phyloP scores from a whole-genome alignment of 768 basidiomycete species.

The Pholiota conissans region DNA sequence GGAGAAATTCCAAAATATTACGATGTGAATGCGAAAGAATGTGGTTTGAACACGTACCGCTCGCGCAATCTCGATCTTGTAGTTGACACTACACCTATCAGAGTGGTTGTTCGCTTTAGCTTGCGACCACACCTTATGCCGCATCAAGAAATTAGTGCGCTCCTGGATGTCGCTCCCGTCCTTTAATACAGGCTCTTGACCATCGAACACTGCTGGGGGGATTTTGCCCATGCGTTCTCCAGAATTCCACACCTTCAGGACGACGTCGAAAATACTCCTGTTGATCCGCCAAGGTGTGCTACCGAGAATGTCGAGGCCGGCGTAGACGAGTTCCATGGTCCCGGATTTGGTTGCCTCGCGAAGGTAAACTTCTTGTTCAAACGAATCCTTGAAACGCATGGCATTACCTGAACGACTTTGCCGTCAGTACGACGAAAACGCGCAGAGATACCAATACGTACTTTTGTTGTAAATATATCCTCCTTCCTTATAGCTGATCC shows the following conservation, averaged over 20 bases:
- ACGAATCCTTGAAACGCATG: conserved; percentile 92
- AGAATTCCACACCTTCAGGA: conserved; percentile 83
- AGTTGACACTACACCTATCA: conserved; percentile 90
- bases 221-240: conserved; percentile 83
- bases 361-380: conserved; percentile 82
- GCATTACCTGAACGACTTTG: conserved; percentile 31
- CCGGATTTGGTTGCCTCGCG: conserved; percentile 70
- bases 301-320: conserved; percentile 88
- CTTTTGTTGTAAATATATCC: conserved; percentile 82
- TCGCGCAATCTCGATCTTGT: conserved; percentile 94
- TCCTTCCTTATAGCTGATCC: conserved; percentile 75
- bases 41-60: conserved; percentile 53
- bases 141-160: conserved; percentile 52
- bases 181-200: conserved; percentile 61
- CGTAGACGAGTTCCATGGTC: conserved; percentile 81
- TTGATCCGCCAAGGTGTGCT: conserved; percentile 92
- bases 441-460: conserved; percentile 31
- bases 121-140: conserved; percentile 55
- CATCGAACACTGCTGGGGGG: conserved; percentile 69
- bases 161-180: conserved; percentile 51
- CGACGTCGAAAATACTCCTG: conserved; percentile 69
- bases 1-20: conserved; percentile 2
- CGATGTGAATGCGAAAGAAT: not conserved
- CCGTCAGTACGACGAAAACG: conserved; percentile 6
- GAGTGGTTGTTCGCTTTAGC: conserved; percentile 82